Evolutionary conservation across 768 basidiomycete genomes (phyloP).

Genomic region (Leccinum variicolor): DNA sequence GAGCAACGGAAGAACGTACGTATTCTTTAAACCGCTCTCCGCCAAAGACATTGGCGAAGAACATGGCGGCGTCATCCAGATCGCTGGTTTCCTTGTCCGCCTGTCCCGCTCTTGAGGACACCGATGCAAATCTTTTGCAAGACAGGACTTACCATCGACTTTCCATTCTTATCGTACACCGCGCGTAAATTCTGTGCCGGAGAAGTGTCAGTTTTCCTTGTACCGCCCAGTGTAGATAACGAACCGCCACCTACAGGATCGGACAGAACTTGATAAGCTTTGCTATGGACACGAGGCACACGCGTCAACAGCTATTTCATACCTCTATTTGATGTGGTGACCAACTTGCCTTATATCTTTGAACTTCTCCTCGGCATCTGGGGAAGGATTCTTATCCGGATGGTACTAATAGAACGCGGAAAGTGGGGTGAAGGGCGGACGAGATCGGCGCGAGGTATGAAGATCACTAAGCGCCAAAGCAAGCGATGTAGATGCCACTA

Average conservation of each 20-base stretch:
- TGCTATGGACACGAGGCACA: constrained; percentile 44
- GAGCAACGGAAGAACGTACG: constrained; percentile 45
- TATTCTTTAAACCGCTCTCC: constrained; percentile 90
- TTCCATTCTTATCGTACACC: constrained; percentile 95
- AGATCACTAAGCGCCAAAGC: not conserved
- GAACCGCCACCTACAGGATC: constrained; percentile 57
- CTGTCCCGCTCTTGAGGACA: constrained; percentile 30
- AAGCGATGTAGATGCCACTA: constrained; percentile 3
- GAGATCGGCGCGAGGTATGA: not conserved
- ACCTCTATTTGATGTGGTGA: constrained; percentile 10
- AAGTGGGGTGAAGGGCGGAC: not conserved
- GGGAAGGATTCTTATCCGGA: constrained; percentile 90
- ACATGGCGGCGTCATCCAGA: constrained; percentile 90
- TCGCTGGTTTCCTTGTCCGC: constrained; percentile 76
- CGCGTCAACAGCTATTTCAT: constrained; percentile 14
- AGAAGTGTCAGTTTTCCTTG: constrained; percentile 6
- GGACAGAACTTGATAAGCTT: constrained; percentile 92
- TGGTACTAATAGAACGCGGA: constrained; percentile 62
- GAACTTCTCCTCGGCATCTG: constrained; percentile 95
- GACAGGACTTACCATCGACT: constrained; percentile 61
- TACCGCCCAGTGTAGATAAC: constrained; percentile 7
- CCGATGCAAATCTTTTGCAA: constrained; percentile 6
- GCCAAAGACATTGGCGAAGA: constrained; percentile 95
- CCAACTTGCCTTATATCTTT: constrained; percentile 82
- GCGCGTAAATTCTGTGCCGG: constrained; percentile 67